These are phyloP conservation scores for Linum usitatissimum DNA, from an alignment of 345 rosid species.

Conservation along the genomic window DNA sequence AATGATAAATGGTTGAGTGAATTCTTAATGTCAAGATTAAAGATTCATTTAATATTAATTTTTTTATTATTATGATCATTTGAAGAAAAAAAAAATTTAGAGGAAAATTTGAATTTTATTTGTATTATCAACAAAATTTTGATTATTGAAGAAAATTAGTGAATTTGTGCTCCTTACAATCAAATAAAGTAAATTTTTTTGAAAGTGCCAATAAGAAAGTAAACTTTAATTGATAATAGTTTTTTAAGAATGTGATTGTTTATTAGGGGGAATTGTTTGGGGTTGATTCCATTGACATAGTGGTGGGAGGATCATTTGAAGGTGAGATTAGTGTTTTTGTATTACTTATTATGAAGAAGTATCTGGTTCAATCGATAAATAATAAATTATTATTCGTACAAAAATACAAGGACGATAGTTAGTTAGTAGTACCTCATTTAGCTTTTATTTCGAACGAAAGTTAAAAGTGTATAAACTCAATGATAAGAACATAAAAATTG, in stretches of 20 bases:
- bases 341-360: conserved; percentile 84
- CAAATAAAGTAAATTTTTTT: no score
- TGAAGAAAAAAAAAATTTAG: no score
- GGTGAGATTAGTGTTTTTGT: conserved; percentile 31
- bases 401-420: conserved; percentile 58
- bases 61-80: neutral
- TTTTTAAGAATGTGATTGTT: conserved; percentile 70
- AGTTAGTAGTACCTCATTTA: conserved; percentile 19
- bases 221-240: no score
- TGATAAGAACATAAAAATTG: neutral
- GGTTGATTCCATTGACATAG: conserved; percentile 58
- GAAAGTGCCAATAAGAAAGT: no score
- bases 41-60: no score
- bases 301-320: conserved; percentile 17
- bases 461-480: conserved; percentile 10
- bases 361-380: conserved; percentile 50
- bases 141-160: no score
- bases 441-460: conserved; percentile 27
- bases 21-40: no score
- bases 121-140: no score
- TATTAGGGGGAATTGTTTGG: conserved; percentile 47
- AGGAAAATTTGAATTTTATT: neutral
- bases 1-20: neutral
- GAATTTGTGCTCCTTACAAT: no score
- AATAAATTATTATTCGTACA: conserved; percentile 66